Base-by-base conservation (phyloP, 106 monocot species). In the Allium sativum region DNA sequence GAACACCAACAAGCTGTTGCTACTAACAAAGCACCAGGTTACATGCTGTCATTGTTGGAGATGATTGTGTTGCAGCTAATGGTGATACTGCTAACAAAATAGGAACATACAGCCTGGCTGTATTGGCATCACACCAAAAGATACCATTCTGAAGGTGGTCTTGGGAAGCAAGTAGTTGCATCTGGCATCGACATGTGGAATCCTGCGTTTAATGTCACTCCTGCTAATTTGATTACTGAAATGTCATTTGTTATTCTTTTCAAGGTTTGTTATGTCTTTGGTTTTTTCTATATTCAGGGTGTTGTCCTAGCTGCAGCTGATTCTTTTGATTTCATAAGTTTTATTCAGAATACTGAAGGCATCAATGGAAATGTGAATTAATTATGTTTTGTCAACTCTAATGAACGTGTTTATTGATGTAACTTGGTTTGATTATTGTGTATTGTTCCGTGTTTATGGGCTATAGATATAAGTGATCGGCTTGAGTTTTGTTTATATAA, bases 11-110 rank as follows among this genome's bases (percentile, higher is more conserved):
- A 66, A n/a, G 55, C 14, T 18, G 62, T 10, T n/a, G n/a, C n/a
- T n/a, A n/a, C n/a, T n/a, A n/a, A n/a, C n/a, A n/a, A n/a, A n/a
- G n/a, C n/a, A n/a, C n/a, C n/a, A n/a, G n/a, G n/a, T n/a, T n/a
- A n/a, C n/a, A n/a, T n/a, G n/a, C n/a, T n/a, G n/a, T n/a, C n/a
- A n/a, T n/a, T n/a, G n/a, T n/a, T n/a, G n/a, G n/a, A n/a, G n/a
- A n/a, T n/a, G n/a, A n/a, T n/a, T n/a, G n/a, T n/a, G n/a, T n/a
- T n/a, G n/a, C n/a, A n/a, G n/a, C n/a, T n/a, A n/a, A n/a, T n/a
- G 95, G 95, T 68, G 95, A 96, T 45, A 96, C 95, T 15, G 95
- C 95, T 6, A 96, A 96, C 74, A 96, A 96, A 70, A 96, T 96
- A 31, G 95, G 95, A 75, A 96, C 95, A 9, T 96, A 96, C 74